phyloP scores from a whole-genome alignment of 805 yeast species.

The Myxozyma sirexii region DNA sequence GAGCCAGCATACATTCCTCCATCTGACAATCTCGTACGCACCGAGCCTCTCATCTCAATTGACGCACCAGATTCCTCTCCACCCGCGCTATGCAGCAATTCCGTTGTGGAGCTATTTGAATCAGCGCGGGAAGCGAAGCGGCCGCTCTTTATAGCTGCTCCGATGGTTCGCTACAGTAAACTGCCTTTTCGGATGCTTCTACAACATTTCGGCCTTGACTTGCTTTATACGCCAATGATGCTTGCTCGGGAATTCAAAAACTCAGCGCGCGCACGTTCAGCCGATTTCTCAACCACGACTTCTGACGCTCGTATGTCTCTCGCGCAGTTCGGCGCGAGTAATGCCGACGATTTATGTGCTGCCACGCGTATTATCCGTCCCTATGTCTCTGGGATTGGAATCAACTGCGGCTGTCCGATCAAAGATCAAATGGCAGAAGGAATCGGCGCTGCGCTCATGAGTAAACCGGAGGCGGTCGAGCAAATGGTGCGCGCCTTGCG shows the following conservation, averaged over 20 bases:
- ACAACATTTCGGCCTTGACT: constrained; percentile 16
- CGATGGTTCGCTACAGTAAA: constrained; percentile 96
- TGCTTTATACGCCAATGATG: constrained; percentile 82
- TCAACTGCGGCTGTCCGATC: constrained; percentile 97
- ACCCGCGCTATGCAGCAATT: neutral
- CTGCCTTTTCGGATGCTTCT: constrained; percentile 85
- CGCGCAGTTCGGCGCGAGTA: constrained; percentile 89
- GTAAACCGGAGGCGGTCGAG: constrained; percentile 76
- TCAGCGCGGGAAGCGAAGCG: constrained; percentile 38
- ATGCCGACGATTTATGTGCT: constrained; percentile 74
- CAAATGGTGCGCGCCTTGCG: constrained; percentile 85
- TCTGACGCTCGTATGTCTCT: constrained; percentile 65
- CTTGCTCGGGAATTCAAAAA: constrained; percentile 93
- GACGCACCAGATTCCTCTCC: neutral
- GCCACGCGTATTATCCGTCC: constrained; percentile 90
- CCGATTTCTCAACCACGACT: constrained; percentile 80
- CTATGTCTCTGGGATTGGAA: constrained; percentile 88
- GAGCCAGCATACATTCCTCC: neutral
- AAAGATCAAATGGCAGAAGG: constrained; percentile 94
- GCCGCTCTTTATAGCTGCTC: constrained; percentile 77
- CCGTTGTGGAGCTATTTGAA: constrained; percentile 13
- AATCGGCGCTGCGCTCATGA: constrained; percentile 94
- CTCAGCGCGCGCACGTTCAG: constrained; percentile 72
- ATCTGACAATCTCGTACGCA: neutral
- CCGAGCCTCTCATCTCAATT: constrained; percentile 3